Conservation (phyloP, 352 stramenopile genomes). For the Elongisporangium prolatum region DNA sequence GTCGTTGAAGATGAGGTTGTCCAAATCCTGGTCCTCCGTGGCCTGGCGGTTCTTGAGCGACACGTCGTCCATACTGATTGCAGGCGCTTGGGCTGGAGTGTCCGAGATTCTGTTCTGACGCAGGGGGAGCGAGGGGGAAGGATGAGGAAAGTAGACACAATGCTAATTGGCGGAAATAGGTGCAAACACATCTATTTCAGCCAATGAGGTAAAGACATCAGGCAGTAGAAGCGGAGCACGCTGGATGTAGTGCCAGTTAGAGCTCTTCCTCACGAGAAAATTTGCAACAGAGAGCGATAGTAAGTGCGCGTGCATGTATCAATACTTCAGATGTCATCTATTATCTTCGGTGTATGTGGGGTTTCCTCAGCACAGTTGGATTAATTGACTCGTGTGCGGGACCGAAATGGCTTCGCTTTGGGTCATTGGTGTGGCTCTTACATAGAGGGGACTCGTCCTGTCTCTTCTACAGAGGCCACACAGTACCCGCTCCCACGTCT, state of each 20-base stretch:
- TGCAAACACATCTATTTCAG: neutral
- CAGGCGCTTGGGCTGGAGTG: neutral
- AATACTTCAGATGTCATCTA: neutral
- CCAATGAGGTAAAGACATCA: neutral
- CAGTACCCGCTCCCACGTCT: neutral
- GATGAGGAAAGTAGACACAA: neutral
- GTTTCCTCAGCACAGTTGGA: neutral
- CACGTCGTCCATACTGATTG: conserved; percentile 38
- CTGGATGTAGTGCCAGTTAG: neutral
- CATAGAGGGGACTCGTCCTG: neutral
- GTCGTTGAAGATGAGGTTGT: conserved; percentile 84
- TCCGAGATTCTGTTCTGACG: neutral
- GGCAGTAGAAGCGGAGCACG: neutral
- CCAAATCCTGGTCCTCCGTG: conserved; percentile 65
- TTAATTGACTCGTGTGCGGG: neutral
- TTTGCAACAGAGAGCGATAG: neutral
- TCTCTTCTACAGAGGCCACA: neutral
- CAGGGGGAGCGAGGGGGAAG: neutral
- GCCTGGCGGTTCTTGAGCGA: conserved; percentile 50
- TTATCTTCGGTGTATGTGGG: neutral
- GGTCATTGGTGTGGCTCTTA: neutral
- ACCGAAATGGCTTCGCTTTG: neutral
- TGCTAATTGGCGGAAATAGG: neutral
- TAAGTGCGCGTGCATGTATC: neutral
- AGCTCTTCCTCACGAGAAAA: neutral